Base-by-base conservation (phyloP, 2,329 filamentous ascomycete species). In the Exophiala lecanii-corni region DNA sequence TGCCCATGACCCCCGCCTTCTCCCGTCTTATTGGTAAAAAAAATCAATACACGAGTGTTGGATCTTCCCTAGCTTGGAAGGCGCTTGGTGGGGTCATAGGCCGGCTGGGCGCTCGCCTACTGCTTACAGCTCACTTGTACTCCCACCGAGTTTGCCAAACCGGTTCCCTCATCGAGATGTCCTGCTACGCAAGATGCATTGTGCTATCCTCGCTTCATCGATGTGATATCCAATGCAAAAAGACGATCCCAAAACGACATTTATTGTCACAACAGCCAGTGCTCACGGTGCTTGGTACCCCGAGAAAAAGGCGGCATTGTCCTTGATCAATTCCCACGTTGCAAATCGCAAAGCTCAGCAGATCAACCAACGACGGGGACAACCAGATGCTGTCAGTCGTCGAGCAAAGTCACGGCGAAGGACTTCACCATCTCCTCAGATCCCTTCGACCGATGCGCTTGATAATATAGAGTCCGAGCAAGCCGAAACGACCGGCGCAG, bases 251-350 rank as follows among this genome's bases (percentile, higher is more conserved):
- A 35, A 35, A 19, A 35, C 33, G 13, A 35, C 33, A 18, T 35
- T 35, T 17, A 35, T 35, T 35, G 33, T 35, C 15, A 35, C 33
- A 17, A 35, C 33, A 4, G 15, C 33, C 33, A 35, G 33, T n/a
- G 33, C 33, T 17, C 33, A 35, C 7, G 33, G 33, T 35, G 33
- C 33, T n/a, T 35, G 33, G 33, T 35, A 35, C 19, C 33, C 33
- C 6, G 33, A 35, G 17, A 35, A 35, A 17, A 35, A 35, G 16
- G 15, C 33, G 6, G 18, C 33, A 18, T 20, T 35, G n/a, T 35
- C 33, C 18, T 19, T 35, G n/a, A 35, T 35, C 33, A 35, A 35
- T n/a, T 35, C 33, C 19, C 33, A 35, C 16, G 33, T 35, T 19
- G 33, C 33, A 6, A 35, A 35, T 19, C 33, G 33, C 13, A 35